Base-by-base conservation (phyloP, 140 eudicot species). In the Anethum foeniculum region DNA sequence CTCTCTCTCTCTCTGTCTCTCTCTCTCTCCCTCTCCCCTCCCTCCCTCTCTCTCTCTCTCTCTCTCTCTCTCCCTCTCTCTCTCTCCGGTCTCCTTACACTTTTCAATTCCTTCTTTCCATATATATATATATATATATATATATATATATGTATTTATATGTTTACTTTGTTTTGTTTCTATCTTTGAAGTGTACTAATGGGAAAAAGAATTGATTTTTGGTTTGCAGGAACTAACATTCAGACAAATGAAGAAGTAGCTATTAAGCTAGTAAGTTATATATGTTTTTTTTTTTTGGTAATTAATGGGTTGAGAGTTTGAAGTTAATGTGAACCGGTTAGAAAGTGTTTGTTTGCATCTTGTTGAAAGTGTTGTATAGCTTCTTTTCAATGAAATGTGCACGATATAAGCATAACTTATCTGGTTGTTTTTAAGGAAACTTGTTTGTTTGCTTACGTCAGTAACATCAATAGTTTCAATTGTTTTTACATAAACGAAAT, bases 221-320 rank as follows among this genome's bases (percentile, higher is more conserved):
- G 77, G 19, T 68, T 80, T 80, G 48, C 68, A 80, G 82, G 82
- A 30, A 80, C 82, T 28, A 80, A 80, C 47, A 56, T 80, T 47
- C 82, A 80, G 46, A 80, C 82, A 32, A 80, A 80, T 80, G 82
- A 80, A 80, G 77, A 80, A 80, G 82, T 80, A 44, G 82, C 82
- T 52, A 80, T 80, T 47, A 80, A 80, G 82, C 82, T 80, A 65
- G 77, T 80, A 67, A 80, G 82, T 80, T 69, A 34, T 30, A 11
- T 46, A n/a, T 46, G 39, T 1, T 44, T 7, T n/a, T 75, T n/a
- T 75, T 0, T 60, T 60, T 21, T 62, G 25, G 71, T 62, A 27
- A 62, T 34, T 25, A 8, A 25, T 62, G 25, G 71, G 18, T 25
- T 62, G 5, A 11, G 36, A 62, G 2, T 27, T 25, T 62, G 71